Evolutionary conservation across 768 basidiomycete species (phyloP).

Genomic region (Boletus vermiculosoides): DNA sequence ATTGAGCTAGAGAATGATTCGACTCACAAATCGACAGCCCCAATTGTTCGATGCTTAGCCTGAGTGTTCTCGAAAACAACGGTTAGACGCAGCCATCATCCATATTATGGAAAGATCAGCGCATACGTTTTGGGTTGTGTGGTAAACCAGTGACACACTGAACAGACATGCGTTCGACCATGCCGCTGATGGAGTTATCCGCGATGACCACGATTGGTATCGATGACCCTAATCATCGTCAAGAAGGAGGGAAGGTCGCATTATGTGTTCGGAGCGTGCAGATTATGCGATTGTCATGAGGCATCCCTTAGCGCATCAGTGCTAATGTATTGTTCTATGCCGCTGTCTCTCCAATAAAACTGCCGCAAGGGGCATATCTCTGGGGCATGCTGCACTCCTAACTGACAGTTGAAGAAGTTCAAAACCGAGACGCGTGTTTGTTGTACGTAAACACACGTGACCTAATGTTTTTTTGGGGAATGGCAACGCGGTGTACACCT

Average conservation of each 20-base stretch:
- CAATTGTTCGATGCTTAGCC: too few relatives aligned
- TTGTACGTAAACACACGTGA: slow-evolving; percentile 32
- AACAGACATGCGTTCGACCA: slow-evolving; percentile 19
- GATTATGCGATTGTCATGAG: slow-evolving; percentile 14
- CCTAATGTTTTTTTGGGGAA: slow-evolving; percentile 28
- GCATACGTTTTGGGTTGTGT: background rate
- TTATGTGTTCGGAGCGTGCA: slow-evolving; percentile 14
- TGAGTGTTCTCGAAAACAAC: background rate
- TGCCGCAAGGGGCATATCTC: background rate
- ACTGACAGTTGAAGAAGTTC: slow-evolving; percentile 1
- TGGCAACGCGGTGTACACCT: slow-evolving; percentile 17
- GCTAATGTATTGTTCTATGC: background rate
- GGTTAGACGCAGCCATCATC: background rate
- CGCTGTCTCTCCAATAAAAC: background rate
- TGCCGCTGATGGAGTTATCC: slow-evolving; percentile 16
- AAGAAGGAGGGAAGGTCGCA: background rate
- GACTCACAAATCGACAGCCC: background rate
- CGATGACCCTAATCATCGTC: slow-evolving; percentile 21
- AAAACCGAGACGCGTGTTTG: slow-evolving; percentile 1
- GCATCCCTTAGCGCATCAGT: background rate
- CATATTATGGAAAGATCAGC: background rate
- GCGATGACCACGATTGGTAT: slow-evolving; percentile 27
- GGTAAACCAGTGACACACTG: background rate
- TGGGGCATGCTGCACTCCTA: background rate
- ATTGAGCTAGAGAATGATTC: background rate